Evolutionary conservation across 768 basidiomycete species (phyloP).

Genomic region (Suillus sp.): DNA sequence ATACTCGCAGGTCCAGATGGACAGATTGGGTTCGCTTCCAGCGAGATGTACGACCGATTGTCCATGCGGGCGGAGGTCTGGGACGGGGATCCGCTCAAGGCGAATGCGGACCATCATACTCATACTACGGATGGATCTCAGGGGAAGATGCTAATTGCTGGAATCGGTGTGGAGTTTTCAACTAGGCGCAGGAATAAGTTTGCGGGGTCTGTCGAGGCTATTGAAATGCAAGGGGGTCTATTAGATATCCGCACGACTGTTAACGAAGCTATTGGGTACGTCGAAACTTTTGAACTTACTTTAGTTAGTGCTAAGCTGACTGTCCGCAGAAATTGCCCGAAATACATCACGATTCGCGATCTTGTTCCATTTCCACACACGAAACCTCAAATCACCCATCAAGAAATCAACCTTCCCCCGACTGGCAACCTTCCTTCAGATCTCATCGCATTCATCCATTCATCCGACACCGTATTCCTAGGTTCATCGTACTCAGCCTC

Average conservation of each 20-base stretch:
- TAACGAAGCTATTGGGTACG: conserved; percentile 62
- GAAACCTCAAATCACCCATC: conserved; percentile 40
- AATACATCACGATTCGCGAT: conserved; percentile 63
- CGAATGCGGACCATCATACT: neutral
- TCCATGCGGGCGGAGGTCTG: conserved; percentile 45
- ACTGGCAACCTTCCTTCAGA: conserved; percentile 51
- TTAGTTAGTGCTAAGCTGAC: neutral
- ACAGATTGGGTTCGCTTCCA: conserved; percentile 46
- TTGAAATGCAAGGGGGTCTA: conserved; percentile 32
- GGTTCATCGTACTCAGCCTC: conserved; percentile 52
- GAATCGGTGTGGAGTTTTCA: conserved; percentile 62
- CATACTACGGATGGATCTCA: conserved; percentile 18
- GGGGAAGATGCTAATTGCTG: conserved; percentile 46
- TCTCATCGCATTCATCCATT: conserved; percentile 49
- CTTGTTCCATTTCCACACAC: conserved; percentile 45
- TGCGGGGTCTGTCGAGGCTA: conserved; percentile 48
- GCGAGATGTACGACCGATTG: conserved; percentile 36
- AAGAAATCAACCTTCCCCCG: conserved; percentile 34
- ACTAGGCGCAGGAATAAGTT: conserved; percentile 66
- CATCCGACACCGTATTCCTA: conserved; percentile 58
- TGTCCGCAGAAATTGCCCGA: conserved; percentile 61
- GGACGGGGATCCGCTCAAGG: conserved; percentile 56
- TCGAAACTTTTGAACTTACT: conserved; percentile 14
- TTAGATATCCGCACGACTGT: conserved; percentile 43
- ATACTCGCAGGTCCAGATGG: conserved; percentile 51